Conservation (phyloP, 768 basidiomycete genomes). For the Atractiella rhizophila region DNA sequence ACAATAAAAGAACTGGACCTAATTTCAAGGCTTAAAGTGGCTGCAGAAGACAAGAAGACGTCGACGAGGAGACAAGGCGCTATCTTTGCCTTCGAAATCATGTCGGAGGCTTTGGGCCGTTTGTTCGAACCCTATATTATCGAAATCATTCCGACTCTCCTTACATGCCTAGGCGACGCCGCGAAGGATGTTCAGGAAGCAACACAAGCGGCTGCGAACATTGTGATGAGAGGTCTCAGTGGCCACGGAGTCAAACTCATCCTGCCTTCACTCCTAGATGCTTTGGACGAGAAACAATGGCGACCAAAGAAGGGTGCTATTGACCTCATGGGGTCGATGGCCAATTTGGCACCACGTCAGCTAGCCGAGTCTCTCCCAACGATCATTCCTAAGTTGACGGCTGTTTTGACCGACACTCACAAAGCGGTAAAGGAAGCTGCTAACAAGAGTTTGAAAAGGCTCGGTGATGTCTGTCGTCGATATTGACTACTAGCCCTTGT, state of each 20-base stretch:
- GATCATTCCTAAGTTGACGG: slow-evolving; percentile 84
- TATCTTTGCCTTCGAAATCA: slow-evolving; percentile 79
- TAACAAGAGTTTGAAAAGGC: slow-evolving; percentile 85
- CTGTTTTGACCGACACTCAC: slow-evolving; percentile 87
- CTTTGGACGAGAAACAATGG: slow-evolving; percentile 90
- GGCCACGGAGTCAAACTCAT: slow-evolving; percentile 76
- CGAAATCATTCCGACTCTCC: slow-evolving; percentile 53
- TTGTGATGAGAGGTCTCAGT: slow-evolving; percentile 71
- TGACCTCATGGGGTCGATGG: slow-evolving; percentile 92
- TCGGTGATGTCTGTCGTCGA: slow-evolving; percentile 39
- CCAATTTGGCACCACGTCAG: slow-evolving; percentile 86
- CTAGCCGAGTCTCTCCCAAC: slow-evolving; percentile 82
- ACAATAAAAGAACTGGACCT: slow-evolving; percentile 64
- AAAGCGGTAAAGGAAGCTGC: slow-evolving; percentile 79
- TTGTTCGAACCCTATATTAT: slow-evolving; percentile 81
- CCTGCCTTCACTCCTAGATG: slow-evolving; percentile 61
- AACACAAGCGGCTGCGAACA: slow-evolving; percentile 64
- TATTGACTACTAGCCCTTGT: not conserved
- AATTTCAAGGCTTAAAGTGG: slow-evolving; percentile 42
- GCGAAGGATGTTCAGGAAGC: slow-evolving; percentile 74
- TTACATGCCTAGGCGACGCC: slow-evolving; percentile 64
- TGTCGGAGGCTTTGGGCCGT: slow-evolving; percentile 61
- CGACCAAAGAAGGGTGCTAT: slow-evolving; percentile 85
- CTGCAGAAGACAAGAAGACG: slow-evolving; percentile 66
- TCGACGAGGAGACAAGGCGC: slow-evolving; percentile 75